Percentiles rank a stretch among this genome's conserved stretches.
Evolutionary conservation across 78 protist species (phyloP).

Genomic region (Dictyostelium intermedium): DNA sequence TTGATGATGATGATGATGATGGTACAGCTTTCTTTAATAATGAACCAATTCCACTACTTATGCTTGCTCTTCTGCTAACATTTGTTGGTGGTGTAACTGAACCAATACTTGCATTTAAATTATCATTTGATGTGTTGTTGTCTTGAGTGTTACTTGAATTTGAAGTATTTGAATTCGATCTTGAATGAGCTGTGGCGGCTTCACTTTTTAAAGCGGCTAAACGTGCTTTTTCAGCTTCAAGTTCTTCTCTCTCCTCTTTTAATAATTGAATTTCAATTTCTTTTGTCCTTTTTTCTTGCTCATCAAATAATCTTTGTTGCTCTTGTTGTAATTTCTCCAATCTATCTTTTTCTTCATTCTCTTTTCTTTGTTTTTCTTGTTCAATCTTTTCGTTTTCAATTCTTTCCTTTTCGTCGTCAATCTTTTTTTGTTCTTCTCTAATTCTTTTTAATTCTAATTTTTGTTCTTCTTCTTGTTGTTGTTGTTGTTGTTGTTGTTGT

Average conservation of each 20-base stretch:
- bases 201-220: neutral
- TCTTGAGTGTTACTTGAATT: neutral
- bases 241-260: neutral
- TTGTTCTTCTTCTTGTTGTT: neutral
- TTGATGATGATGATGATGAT: neutral
- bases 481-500: neutral
- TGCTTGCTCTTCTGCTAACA: neutral
- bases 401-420: neutral
- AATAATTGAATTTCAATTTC: neutral
- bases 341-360: neutral
- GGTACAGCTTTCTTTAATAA: neutral
- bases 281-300: neutral
- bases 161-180: neutral
- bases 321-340: neutral
- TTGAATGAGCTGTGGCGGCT: neutral
- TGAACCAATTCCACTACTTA: conserved; percentile 16
- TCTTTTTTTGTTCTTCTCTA: neutral
- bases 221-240: neutral
- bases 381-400: neutral
- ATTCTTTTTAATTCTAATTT: neutral
- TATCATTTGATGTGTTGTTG: neutral
- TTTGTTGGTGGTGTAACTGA: neutral
- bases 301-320: conserved; percentile 3
- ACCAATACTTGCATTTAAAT: neutral
- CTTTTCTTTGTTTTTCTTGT: neutral